These are phyloP conservation scores for Lactifluus hygrophoroides DNA, from an alignment of 768 basidiomycete genomes.

Conservation along the genomic window DNA sequence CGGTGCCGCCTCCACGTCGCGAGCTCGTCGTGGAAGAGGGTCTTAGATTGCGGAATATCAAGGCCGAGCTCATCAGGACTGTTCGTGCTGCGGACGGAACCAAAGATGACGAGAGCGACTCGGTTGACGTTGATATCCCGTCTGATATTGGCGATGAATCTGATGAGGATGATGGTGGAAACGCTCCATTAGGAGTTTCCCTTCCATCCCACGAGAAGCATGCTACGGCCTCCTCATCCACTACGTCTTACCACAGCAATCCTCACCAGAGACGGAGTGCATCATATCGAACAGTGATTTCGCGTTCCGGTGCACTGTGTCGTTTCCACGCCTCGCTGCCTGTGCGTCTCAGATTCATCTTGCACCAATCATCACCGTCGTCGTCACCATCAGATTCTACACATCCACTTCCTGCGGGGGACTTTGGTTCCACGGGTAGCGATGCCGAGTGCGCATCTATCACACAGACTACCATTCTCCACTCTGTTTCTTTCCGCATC, in stretches of 20 bases:
- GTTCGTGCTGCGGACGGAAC: conserved; percentile 44
- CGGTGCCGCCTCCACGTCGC: conserved; percentile 64
- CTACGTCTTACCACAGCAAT: conserved; percentile 18
- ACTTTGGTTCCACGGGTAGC: conserved; percentile 41
- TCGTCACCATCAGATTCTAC: conserved; percentile 41
- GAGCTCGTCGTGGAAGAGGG: conserved; percentile 63
- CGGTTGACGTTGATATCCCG: conserved; percentile 19
- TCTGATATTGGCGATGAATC: conserved; percentile 19
- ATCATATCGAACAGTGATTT: conserved; percentile 44
- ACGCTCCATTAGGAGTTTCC: conserved; percentile 27
- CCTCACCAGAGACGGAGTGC: conserved; percentile 26
- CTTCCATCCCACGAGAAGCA: conserved; percentile 22
- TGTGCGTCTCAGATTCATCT: conserved; percentile 69
- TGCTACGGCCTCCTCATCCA: conserved; percentile 19
- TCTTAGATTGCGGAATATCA: conserved; percentile 69
- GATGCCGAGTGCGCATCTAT: conserved; percentile 66
- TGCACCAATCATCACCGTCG: conserved; percentile 54
- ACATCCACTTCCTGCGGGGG: conserved; percentile 34
- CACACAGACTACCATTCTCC: conserved; percentile 75
- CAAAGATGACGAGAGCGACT: conserved; percentile 5
- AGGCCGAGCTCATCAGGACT: conserved; percentile 65
- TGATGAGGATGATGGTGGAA: conserved; percentile 31
- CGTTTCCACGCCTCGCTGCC: conserved; percentile 74
- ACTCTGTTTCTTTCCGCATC: conserved; percentile 72
- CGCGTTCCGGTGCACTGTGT: conserved; percentile 86